Base-by-base conservation (phyloP, 352 stramenopile genomes). In the Pythium oligandrum region DNA sequence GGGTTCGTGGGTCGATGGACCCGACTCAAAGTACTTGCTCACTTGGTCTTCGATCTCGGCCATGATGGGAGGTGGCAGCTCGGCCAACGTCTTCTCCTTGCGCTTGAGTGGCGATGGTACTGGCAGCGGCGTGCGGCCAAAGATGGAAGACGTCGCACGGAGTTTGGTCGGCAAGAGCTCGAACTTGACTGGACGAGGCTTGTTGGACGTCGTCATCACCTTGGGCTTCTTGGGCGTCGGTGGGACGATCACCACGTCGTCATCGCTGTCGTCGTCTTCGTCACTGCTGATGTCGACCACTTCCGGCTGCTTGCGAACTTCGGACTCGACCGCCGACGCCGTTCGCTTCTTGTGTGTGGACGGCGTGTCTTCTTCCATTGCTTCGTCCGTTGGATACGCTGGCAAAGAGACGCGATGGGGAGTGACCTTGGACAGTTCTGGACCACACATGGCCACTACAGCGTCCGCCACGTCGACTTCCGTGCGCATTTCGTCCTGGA, bases 61-160 rank as follows among this genome's bases (percentile, higher is more conserved):
- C n/a, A 84, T 37, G 33, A 83, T 33, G 11, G 59, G 11, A 4
- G 51, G 39, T 1, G 70, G 69, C 55, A 75, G 65, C 9, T 71
- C 63, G 3, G 64, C 57, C 43, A 82, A 44, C 17, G 71, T 3
- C 36, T 70, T 71, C 32, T 83, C 58, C 56, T 78, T 84, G 17
- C 64, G 59, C 4, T 62, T 72, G 43, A 78, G 17, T 8, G 60
- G 36, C 10, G 64, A 54, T 33, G 46, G 62, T 40, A 53, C 40
- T 6, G 48, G 42, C 45, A 62, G 40, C 36, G 48, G 40, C 31
- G 36, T 17, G 40, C 55, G 55, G 34, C 55, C 35, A 39, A 63
- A 63, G 2, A 63, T 44, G 6, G 49, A 57, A 11, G 36, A 26
- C 17, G 17, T 26, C 17, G 17, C 38, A n/a, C 44, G 44, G 11